These are phyloP conservation scores for Neopestalotiopsis sp. DNA, from an alignment of 2,329 filamentous ascomycete species.

Conservation along the genomic window DNA sequence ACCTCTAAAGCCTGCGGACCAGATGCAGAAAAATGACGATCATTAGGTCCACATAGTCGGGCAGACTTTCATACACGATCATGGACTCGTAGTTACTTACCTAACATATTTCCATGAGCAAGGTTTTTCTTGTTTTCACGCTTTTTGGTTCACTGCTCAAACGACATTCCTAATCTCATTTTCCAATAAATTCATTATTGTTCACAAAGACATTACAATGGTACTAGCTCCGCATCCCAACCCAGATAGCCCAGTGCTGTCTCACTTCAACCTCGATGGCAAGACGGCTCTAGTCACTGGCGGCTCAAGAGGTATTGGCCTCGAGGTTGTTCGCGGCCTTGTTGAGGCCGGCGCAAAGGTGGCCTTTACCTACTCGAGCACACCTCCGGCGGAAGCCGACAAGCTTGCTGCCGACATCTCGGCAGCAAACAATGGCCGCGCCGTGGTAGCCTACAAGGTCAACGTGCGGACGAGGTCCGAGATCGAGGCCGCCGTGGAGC, in stretches of 20 bases:
- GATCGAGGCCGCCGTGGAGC: constrained; percentile 36
- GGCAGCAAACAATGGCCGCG: constrained; percentile 22
- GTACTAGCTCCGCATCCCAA: constrained; percentile 36
- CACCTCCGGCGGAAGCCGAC: constrained; percentile 30
- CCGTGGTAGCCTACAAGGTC: constrained; percentile 42
- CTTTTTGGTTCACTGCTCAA: not conserved
- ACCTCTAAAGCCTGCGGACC: not conserved
- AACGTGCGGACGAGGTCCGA: constrained; percentile 38
- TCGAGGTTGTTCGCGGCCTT: constrained; percentile 35
- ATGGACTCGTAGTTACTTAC: not conserved
- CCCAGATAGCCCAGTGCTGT: constrained; percentile 34
- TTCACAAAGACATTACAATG: constrained; percentile 23
- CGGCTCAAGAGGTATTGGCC: constrained; percentile 35
- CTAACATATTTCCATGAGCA: not conserved
- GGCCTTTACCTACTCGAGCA: constrained; percentile 37
- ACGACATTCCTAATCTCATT: not conserved
- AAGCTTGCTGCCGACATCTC: constrained; percentile 30
- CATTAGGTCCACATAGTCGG: not conserved
- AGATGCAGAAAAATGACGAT: not conserved
- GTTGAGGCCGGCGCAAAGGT: constrained; percentile 35
- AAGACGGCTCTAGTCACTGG: constrained; percentile 36
- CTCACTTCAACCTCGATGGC: constrained; percentile 34
- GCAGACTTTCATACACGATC: not conserved
- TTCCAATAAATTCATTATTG: not conserved
- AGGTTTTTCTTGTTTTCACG: not conserved